A percentile compares a stretch with the other conserved stretches of the same genome.
These are phyloP conservation scores for Fraxinus floribunda DNA, from an alignment of 305 asterid genomes.

Conservation along the genomic window DNA sequence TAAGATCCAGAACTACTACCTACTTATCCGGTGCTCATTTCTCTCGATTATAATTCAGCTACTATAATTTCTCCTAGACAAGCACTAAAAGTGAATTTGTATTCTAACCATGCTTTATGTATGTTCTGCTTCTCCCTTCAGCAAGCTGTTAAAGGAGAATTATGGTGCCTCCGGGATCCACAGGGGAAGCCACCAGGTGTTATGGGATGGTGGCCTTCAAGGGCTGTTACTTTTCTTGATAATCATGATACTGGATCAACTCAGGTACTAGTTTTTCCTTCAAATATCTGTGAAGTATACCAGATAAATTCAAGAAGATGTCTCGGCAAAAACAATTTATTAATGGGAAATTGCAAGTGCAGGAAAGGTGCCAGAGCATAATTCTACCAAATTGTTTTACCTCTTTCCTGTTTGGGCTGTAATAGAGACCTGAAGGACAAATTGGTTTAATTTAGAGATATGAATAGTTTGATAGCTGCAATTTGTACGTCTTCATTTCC, in stretches of 20 bases:
- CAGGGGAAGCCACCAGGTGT: constrained; percentile 94
- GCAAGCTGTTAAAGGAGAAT: constrained; percentile 95
- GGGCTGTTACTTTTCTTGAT: constrained; percentile 89
- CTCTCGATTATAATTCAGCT: not conserved
- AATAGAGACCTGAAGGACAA: not conserved
- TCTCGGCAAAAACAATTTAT: not conserved
- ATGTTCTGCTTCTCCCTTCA: constrained; percentile 24
- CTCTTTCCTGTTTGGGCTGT: not conserved
- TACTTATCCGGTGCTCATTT: not conserved
- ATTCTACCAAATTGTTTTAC: not conserved
- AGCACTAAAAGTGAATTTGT: not conserved
- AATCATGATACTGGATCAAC: constrained; percentile 98
- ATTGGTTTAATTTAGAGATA: not conserved
- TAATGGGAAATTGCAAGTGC: not conserved
- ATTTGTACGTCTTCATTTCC: not conserved
- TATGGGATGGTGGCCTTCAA: constrained; percentile 97
- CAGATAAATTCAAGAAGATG: not conserved
- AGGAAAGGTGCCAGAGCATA: not conserved
- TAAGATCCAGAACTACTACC: not conserved
- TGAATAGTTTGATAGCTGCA: not conserved
- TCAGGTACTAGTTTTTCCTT: constrained; percentile 54
- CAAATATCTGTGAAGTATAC: not conserved
- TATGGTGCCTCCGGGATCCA: constrained; percentile 86
- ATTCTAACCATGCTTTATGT: constrained; percentile 1
- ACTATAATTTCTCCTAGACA: not conserved